Conservation (phyloP, 768 basidiomycete genomes). For the Trametes elegans region DNA sequence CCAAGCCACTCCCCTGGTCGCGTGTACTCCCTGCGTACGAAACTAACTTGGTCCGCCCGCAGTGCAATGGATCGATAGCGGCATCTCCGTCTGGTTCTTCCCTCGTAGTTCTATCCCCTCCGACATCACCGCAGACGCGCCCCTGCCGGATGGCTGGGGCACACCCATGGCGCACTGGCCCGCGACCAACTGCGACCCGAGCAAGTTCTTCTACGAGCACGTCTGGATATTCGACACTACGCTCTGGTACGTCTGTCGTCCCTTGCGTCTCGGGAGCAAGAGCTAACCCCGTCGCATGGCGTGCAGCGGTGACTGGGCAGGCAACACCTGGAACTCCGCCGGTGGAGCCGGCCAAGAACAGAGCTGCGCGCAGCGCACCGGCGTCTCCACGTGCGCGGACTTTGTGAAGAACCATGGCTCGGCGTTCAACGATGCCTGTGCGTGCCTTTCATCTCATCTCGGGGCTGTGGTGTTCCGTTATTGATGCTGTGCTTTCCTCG, state of each 20-base stretch:
- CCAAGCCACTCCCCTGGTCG: too few relatives aligned
- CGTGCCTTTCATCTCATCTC: constrained; percentile 33
- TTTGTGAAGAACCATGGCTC: constrained; percentile 74
- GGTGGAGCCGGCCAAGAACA: constrained; percentile 82
- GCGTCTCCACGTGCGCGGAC: constrained; percentile 76
- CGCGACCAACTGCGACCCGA: constrained; percentile 69
- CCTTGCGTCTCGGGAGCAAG: constrained; percentile 12
- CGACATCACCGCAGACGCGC: constrained; percentile 69
- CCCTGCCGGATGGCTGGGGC: constrained; percentile 76
- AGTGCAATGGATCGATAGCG: constrained; percentile 78
- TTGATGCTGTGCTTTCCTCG: not conserved
- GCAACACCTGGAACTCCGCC: constrained; percentile 64
- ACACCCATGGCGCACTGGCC: constrained; percentile 79
- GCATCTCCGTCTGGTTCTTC: constrained; percentile 85
- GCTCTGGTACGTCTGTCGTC: constrained; percentile 57
- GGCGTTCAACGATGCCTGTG: constrained; percentile 75
- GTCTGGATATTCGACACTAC: constrained; percentile 84
- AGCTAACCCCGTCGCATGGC: not conserved
- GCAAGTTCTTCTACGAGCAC: constrained; percentile 75
- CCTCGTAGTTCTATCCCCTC: constrained; percentile 66
- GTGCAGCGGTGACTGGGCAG: constrained; percentile 86
- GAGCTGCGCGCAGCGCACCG: constrained; percentile 83
- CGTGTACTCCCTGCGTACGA: constrained; percentile 14
- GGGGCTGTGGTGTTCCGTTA: not conserved
- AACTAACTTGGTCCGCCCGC: constrained; percentile 15